phyloP scores from a whole-genome alignment of 257 asterid genomes.

The Euphrasia confusa region DNA sequence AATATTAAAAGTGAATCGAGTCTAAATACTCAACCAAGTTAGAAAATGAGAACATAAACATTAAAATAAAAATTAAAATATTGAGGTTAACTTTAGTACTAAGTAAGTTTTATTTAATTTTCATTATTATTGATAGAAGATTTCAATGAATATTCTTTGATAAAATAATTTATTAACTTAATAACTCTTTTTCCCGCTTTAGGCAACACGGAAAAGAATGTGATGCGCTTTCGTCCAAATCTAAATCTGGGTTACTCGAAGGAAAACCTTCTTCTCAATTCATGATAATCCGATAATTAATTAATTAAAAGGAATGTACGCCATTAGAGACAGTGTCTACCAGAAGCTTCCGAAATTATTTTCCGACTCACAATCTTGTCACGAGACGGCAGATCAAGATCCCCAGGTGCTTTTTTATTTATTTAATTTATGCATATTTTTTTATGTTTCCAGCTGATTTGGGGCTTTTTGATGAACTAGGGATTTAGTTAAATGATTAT shows the following conservation, averaged over 20 bases:
- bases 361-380: constrained; percentile 2
- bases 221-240: not conserved
- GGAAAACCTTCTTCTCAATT: not conserved
- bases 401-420: not conserved
- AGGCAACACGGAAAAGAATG: too few relatives aligned
- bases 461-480: not conserved
- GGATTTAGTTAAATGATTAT: not conserved
- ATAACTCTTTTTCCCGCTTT: too few relatives aligned
- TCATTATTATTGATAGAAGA: too few relatives aligned
- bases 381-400: not conserved
- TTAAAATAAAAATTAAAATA: too few relatives aligned
- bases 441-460: not conserved
- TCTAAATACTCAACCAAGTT: too few relatives aligned
- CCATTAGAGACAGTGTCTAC: constrained; percentile 1
- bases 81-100: too few relatives aligned
- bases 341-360: not conserved
- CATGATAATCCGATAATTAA: not conserved
- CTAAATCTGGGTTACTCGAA: not conserved
- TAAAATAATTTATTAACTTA: too few relatives aligned
- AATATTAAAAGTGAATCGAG: too few relatives aligned
- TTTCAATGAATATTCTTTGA: too few relatives aligned
- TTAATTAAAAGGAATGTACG: not conserved
- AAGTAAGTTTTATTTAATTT: too few relatives aligned
- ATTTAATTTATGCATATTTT: not conserved
- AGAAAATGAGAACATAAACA: too few relatives aligned